These are phyloP conservation scores for Pseudopyrenochaeta lycopersici DNA, from an alignment of 2,329 filamentous ascomycete genomes.

Conservation along the genomic window DNA sequence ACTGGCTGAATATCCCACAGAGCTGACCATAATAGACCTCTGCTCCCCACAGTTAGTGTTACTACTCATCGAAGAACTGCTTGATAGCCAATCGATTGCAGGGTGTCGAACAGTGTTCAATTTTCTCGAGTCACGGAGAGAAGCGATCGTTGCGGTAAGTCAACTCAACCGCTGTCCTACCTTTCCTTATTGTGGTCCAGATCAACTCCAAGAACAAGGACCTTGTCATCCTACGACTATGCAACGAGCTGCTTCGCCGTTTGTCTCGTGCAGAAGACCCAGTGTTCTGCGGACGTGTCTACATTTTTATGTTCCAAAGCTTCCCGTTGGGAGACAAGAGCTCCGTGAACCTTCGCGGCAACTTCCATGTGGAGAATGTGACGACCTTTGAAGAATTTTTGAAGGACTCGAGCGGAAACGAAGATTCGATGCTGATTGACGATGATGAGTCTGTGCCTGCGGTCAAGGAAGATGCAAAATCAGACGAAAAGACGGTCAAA, in stretches of 20 bases:
- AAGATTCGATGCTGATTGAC: slow-evolving; percentile 74
- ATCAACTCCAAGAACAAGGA: slow-evolving; percentile 70
- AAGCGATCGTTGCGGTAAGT: slow-evolving; percentile 80
- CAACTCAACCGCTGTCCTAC: not conserved
- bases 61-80: slow-evolving; percentile 90
- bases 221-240: slow-evolving; percentile 88
- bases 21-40: slow-evolving; percentile 50
- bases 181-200: slow-evolving; percentile 36
- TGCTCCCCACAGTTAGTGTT: slow-evolving; percentile 84
- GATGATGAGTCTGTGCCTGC: slow-evolving; percentile 44
- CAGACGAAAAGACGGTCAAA: slow-evolving; percentile 35
- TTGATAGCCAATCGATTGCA: slow-evolving; percentile 94
- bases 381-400: slow-evolving; percentile 78
- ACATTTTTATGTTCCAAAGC: slow-evolving; percentile 98
- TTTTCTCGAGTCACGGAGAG: slow-evolving; percentile 91
- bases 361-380: slow-evolving; percentile 95
- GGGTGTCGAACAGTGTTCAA: slow-evolving; percentile 93
- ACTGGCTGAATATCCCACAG: not conserved
- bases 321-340: slow-evolving; percentile 97
- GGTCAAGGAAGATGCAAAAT: slow-evolving; percentile 51
- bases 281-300: slow-evolving; percentile 95
- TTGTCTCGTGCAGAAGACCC: slow-evolving; percentile 97
- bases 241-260: slow-evolving; percentile 92
- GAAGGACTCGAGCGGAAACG: slow-evolving; percentile 45
- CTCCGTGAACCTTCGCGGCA: slow-evolving; percentile 93